These are phyloP conservation scores for Monilinia fructicola DNA, from an alignment of 2,329 filamentous ascomycete species.

Conservation along the genomic window DNA sequence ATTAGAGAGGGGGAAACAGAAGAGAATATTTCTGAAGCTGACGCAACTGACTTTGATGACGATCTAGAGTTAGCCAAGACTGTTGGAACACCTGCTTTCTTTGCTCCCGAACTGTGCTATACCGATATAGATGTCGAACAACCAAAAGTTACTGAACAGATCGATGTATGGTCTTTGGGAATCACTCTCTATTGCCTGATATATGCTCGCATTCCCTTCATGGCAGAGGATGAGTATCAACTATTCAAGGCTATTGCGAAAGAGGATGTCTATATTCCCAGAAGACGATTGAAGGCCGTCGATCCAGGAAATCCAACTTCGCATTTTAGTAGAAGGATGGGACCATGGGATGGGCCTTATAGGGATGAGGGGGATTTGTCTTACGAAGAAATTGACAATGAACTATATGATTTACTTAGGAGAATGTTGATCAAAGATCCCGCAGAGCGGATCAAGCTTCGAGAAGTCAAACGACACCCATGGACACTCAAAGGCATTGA, in stretches of 20 bases:
- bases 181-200: constrained; percentile 96
- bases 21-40: constrained; percentile 72
- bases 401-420: constrained; percentile 73
- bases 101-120: constrained; percentile 93
- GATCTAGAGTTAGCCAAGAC: constrained; percentile 97
- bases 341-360: constrained; percentile 57
- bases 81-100: constrained; percentile 95
- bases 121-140: constrained; percentile 69
- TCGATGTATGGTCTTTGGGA: constrained; percentile 95
- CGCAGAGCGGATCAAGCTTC: constrained; percentile 79
- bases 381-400: constrained; percentile 83
- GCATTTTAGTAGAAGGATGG: constrained; percentile 54
- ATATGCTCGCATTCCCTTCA: constrained; percentile 89
- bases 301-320: constrained; percentile 58
- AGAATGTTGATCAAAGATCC: constrained; percentile 88
- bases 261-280: constrained; percentile 87
- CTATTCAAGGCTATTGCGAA: constrained; percentile 91
- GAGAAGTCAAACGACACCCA: constrained; percentile 89
- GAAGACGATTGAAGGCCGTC: constrained; percentile 74
- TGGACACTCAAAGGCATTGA: constrained; percentile 83
- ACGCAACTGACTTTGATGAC: constrained; percentile 84
- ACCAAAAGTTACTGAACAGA: constrained; percentile 83
- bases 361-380: constrained; percentile 74
- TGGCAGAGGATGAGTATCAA: constrained; percentile 86
- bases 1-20: constrained; percentile 79